Conservation (phyloP, 129 eudicot genomes). For the Pittosporum tobira region DNA sequence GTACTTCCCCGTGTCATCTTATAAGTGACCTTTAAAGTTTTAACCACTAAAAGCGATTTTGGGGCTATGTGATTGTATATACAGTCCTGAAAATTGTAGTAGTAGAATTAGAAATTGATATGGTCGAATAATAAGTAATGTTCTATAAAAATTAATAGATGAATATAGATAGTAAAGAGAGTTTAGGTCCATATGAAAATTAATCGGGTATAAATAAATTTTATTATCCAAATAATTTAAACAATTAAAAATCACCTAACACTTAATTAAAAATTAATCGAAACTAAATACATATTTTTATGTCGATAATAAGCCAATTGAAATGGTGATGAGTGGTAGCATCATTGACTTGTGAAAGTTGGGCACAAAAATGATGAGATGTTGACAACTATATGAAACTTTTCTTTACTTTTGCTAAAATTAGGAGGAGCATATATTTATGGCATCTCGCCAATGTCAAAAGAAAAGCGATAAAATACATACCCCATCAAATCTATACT, state of each 20-base stretch:
- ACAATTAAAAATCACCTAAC: no score
- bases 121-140: neutral
- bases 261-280: neutral
- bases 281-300: no score
- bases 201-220: no score
- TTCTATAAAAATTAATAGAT: no score
- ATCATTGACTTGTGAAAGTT: conserved; percentile 11
- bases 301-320: conserved; percentile 2
- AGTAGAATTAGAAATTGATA: neutral
- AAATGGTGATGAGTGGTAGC: neutral
- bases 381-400: neutral
- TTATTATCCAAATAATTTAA: no score
- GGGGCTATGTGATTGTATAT: neutral
- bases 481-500: neutral
- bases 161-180: no score
- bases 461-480: neutral
- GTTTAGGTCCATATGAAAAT: no score
- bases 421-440: neutral
- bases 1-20: neutral
- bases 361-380: neutral
- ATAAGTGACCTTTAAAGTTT: conserved; percentile 3
- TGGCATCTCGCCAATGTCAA: neutral
- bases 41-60: neutral
- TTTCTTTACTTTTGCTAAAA: conserved; percentile 15
- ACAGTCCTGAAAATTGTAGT: neutral